These are phyloP conservation scores for Fimicolochytrium jonesii DNA, from an alignment of 192 early-diverging fungal species.

Conservation along the genomic window DNA sequence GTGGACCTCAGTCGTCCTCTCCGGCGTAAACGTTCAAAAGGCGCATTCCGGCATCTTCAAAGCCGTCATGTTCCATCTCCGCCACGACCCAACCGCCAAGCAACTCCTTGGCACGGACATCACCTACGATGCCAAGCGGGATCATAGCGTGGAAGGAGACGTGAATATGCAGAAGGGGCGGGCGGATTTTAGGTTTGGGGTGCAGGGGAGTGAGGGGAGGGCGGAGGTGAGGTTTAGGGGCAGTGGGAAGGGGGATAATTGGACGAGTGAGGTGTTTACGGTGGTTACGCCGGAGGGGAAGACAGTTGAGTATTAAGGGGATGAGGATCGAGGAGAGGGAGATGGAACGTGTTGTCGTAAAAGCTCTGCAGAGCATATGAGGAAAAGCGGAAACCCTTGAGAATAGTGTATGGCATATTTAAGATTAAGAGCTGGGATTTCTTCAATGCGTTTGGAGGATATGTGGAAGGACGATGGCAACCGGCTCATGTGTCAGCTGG, in stretches of 20 bases:
- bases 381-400: too few species aligned
- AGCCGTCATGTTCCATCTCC: constrained; percentile 24
- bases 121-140: constrained; percentile 2
- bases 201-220: constrained; percentile 7
- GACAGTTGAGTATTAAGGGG: too few species aligned
- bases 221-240: constrained; percentile 16
- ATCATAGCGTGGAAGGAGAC: constrained; percentile 13
- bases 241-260: not conserved
- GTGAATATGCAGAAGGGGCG: constrained; percentile 26
- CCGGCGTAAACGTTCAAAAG: constrained; percentile 13
- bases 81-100: constrained; percentile 11
- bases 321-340: too few species aligned
- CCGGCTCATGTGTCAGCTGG: too few species aligned
- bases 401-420: too few species aligned
- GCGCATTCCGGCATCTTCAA: constrained; percentile 22
- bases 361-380: too few species aligned
- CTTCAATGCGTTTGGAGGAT: too few species aligned
- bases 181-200: constrained; percentile 21
- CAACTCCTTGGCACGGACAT: constrained; percentile 18
- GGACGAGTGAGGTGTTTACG: constrained; percentile 15
- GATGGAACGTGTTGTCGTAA: too few species aligned
- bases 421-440: too few species aligned
- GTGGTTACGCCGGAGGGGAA: too few species aligned
- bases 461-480: too few species aligned
- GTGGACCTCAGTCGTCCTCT: constrained; percentile 11